A percentile compares a stretch with the other conserved stretches of the same genome.
Conservation (phyloP, 805 yeast species). For the Yarrowia keelungensis region DNA sequence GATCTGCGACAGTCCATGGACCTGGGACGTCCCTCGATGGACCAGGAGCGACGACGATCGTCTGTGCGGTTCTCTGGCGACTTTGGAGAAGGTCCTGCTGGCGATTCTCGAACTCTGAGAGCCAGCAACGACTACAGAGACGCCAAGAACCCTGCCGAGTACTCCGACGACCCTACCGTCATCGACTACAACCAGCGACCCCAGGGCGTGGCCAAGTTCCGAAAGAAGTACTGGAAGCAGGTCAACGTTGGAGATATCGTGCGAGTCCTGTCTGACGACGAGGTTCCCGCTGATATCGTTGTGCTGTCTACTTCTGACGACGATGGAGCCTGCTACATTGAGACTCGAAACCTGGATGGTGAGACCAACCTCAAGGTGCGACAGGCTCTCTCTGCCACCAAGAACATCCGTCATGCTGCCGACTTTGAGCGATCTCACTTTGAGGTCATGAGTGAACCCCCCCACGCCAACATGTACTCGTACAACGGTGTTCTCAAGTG, state of each 20-base stretch:
- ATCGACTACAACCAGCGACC: constrained; percentile 46
- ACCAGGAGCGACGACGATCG: constrained; percentile 12
- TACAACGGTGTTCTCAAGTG: constrained; percentile 73
- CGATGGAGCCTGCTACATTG: constrained; percentile 74
- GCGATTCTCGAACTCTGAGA: constrained; percentile 12
- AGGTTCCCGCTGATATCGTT: constrained; percentile 78
- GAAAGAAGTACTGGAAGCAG: constrained; percentile 72
- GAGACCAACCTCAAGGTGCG: constrained; percentile 78
- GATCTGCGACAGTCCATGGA: constrained; percentile 5
- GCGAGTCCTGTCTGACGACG: constrained; percentile 72
- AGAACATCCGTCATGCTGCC: constrained; percentile 60
- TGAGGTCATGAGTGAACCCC: constrained; percentile 72
- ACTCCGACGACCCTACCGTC: constrained; percentile 40
- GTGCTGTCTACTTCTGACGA: constrained; percentile 73
- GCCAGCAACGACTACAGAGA: constrained; percentile 15
- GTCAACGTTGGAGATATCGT: constrained; percentile 79
- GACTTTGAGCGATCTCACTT: constrained; percentile 66
- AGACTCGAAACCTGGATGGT: constrained; percentile 75
- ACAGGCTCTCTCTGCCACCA: constrained; percentile 64
- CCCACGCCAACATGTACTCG: constrained; percentile 66
- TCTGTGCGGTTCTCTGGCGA: constrained; percentile 15
- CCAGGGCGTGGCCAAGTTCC: constrained; percentile 53
- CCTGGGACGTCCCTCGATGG: constrained; percentile 9
- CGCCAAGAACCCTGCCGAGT: constrained; percentile 5
- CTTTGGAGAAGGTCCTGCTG: constrained; percentile 21